Evolutionary conservation across 2,329 filamentous ascomycete genomes (phyloP).

Genomic region (Aspergillus brasiliensis): DNA sequence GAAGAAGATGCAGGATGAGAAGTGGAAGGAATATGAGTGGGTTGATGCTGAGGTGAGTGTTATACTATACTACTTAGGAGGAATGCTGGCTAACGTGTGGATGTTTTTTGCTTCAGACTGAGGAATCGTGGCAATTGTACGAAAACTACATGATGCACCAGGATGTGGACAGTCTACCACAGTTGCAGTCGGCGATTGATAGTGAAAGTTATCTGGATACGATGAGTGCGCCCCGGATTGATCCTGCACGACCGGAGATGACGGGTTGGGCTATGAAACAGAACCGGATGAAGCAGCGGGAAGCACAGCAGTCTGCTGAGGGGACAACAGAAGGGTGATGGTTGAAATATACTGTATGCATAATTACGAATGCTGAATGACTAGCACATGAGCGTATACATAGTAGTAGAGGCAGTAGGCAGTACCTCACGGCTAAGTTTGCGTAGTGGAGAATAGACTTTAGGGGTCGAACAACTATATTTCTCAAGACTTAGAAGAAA

Average conservation of each 20-base stretch:
- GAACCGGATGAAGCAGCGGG: slow-evolving; percentile 40
- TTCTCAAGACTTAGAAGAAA: background rate
- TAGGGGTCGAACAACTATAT: background rate
- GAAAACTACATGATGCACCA: slow-evolving; percentile 68
- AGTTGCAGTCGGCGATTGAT: slow-evolving; percentile 57
- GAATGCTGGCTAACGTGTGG: slow-evolving; percentile 16
- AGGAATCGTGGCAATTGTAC: slow-evolving; percentile 75
- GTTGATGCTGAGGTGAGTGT: slow-evolving; percentile 68
- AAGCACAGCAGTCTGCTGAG: slow-evolving; percentile 19
- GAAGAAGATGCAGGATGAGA: slow-evolving; percentile 75
- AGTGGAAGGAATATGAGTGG: slow-evolving; percentile 78
- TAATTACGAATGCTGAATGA: background rate
- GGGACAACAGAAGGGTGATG: slow-evolving; percentile 20
- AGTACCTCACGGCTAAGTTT: background rate
- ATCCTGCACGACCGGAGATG: slow-evolving; percentile 46
- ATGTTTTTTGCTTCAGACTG: slow-evolving; percentile 43
- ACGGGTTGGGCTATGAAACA: slow-evolving; percentile 49
- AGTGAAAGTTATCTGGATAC: slow-evolving; percentile 64
- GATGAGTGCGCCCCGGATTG: slow-evolving; percentile 59
- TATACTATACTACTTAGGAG: background rate
- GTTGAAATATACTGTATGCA: background rate
- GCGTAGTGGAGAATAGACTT: background rate
- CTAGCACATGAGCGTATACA: background rate
- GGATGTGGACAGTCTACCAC: slow-evolving; percentile 46
- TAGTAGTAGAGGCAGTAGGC: background rate